phyloP scores from a whole-genome alignment of 768 basidiomycete species.

The Suillus clintonianus region DNA sequence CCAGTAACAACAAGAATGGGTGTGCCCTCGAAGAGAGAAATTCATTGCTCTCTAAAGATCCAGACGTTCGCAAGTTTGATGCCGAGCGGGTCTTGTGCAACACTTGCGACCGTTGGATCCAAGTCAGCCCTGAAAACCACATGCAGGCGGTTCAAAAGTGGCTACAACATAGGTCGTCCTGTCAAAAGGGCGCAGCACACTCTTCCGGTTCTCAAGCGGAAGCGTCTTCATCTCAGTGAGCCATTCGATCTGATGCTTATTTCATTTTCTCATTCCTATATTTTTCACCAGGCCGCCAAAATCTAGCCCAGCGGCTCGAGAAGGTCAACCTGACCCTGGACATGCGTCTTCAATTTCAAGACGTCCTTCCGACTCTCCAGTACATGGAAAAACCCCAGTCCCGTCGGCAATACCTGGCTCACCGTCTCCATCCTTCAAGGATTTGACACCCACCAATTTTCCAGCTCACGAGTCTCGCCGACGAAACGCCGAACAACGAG shows the following conservation, averaged over 20 bases:
- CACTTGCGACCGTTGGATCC: slow-evolving; percentile 69
- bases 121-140: slow-evolving; percentile 60
- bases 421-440: slow-evolving; percentile 49
- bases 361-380: not conserved
- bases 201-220: slow-evolving; percentile 17
- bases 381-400: slow-evolving; percentile 7
- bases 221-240: slow-evolving; percentile 18
- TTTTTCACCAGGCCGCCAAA: not conserved
- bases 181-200: slow-evolving; percentile 39
- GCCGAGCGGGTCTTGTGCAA: slow-evolving; percentile 71
- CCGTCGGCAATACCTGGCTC: slow-evolving; percentile 24
- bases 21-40: slow-evolving; percentile 65
- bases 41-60: slow-evolving; percentile 60
- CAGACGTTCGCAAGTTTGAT: slow-evolving; percentile 74
- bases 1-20: slow-evolving; percentile 47
- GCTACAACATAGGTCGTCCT: slow-evolving; percentile 60
- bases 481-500: slow-evolving; percentile 79
- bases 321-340: not conserved
- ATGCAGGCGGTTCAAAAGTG: slow-evolving; percentile 63
- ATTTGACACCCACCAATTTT: slow-evolving; percentile 59
- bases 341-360: not conserved
- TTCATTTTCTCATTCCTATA: not conserved
- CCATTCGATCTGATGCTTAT: not conserved
- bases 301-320: not conserved
- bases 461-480: slow-evolving; percentile 66